Conservation (phyloP, 331 rosid species). For the Phaseolus coccineus region DNA sequence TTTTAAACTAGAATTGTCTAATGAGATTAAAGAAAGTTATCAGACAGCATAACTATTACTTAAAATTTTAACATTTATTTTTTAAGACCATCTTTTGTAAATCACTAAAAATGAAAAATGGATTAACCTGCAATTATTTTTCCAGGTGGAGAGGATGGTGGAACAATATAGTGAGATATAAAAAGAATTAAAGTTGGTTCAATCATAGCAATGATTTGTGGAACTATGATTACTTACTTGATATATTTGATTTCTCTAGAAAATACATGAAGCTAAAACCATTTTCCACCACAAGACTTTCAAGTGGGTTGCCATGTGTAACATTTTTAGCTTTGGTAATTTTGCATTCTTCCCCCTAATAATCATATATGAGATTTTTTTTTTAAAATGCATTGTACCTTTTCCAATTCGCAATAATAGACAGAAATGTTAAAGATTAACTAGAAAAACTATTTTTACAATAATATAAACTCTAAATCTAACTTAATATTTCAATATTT, state of each 20-base stretch:
- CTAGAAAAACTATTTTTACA: too few species aligned
- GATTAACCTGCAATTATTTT: too few species aligned
- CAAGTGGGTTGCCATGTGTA: slow-evolving; percentile 6
- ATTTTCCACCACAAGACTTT: background rate
- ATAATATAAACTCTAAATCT: too few species aligned
- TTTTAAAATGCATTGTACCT: background rate
- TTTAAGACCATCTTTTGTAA: too few species aligned
- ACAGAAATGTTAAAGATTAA: too few species aligned
- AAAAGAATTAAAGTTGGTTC: background rate
- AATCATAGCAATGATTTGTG: background rate
- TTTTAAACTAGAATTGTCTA: too few species aligned
- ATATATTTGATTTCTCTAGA: background rate
- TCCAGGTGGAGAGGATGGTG: too few species aligned
- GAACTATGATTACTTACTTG: background rate
- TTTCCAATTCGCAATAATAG: background rate
- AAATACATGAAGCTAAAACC: background rate
- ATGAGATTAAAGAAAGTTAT: too few species aligned
- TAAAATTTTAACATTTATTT: too few species aligned
- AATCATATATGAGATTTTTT: background rate
- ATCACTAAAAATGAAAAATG: too few species aligned
- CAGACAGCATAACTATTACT: too few species aligned
- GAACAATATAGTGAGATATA: background rate
- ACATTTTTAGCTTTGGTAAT: background rate
- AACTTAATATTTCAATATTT: too few species aligned
- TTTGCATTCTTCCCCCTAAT: background rate